Evolutionary conservation across 352 stramenopile genomes (phyloP), one percentile per base, ranked within the genome.

Genomic region (Phytophthora hybrid): DNA sequence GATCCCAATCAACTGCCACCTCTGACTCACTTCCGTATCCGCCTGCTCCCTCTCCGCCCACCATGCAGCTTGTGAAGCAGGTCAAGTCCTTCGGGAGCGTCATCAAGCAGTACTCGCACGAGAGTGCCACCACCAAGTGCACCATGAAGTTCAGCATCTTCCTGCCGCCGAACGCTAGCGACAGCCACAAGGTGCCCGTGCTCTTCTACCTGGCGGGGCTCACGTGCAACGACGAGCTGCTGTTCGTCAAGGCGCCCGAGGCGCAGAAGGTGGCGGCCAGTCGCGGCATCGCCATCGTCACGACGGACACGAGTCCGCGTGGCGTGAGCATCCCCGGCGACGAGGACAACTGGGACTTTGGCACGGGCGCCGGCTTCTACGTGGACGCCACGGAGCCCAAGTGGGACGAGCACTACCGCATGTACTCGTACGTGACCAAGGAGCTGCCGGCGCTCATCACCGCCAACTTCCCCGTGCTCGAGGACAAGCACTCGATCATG

Each of bases 351-450:
- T 99, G 96, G 81, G 98, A 99, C 82, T 98, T 99, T 73, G 98
- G 98, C 39, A 96, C 93, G 16, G 97, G 92, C 39, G 98, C 98
- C 23, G 97, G 98, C 55, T 99, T 99, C 74, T 99, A 99, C 85
- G 78, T 99, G 7, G 90, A 99, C 86, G 97, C 98, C 7, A 99
- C 97, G 16, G 81, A 98, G 73, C 84, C 91, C 41, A 94, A 96
- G 37, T 99, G 95, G 87, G 73, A 85, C 51, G 76, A 84, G 29
- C 85, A 99, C 81, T 99, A 99, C 88, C 88, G 96, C 63, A 99
- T 99, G 98, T 99, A 99, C 79, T 88, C 89, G 31, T 99, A 99
- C 85, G 88, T 99, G 37, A 98, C 91, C 31, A 87, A 98, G 76
- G 98, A 99, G 74, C 81, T 99, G 32, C 97, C 96, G 3, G 71